Evolutionary conservation across 768 basidiomycete genomes (phyloP), one percentile per base, ranked within the genome.

Genomic region (Pleurotus djamor): DNA sequence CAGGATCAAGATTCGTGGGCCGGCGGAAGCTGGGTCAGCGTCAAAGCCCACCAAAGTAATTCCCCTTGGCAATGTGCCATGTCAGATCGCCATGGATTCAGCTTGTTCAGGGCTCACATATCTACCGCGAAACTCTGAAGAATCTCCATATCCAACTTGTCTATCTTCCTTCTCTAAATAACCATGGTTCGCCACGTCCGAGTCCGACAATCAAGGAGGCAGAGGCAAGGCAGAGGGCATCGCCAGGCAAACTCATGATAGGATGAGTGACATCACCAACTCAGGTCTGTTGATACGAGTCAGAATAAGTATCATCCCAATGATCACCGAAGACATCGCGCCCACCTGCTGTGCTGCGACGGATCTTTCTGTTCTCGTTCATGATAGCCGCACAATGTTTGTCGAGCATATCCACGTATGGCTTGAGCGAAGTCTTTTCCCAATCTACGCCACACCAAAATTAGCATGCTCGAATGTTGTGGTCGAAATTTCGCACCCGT

Each of bases 401-500:
- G 60, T 98, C 92, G 63, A 98, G 73, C 77, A 97, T 84, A 48
- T 96, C 90, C 44, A 99, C 86, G 65, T 96, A 98, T 17, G 89
- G 89, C 68, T 85, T 91, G 60, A 99, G 73, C 4, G 91, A 91
- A 13, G 97, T 98, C 58, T 84, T 82, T 64, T 90, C 85, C 91
- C 94, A 97, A 66, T 91, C 91, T 85, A 44, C 33, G 17, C 21
- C 41, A 16, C 49, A 60, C 36, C 38, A 48, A 59, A 52, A 36
- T 55, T 38, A 13, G 48, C 58, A 57, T 57, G n/a, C n/a, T n/a
- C n/a, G n/a, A n/a, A n/a, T n/a, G n/a, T n/a, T n/a, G n/a, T n/a
- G n/a, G n/a, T n/a, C n/a, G n/a, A 32, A 56, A 45, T 2, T 38
- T 61, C 69, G 32, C 28, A 84, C 83, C 84, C 57, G 16, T 17